Base-by-base conservation (phyloP, 2,329 filamentous ascomycete species). In the Apiospora kogelbergensis region DNA sequence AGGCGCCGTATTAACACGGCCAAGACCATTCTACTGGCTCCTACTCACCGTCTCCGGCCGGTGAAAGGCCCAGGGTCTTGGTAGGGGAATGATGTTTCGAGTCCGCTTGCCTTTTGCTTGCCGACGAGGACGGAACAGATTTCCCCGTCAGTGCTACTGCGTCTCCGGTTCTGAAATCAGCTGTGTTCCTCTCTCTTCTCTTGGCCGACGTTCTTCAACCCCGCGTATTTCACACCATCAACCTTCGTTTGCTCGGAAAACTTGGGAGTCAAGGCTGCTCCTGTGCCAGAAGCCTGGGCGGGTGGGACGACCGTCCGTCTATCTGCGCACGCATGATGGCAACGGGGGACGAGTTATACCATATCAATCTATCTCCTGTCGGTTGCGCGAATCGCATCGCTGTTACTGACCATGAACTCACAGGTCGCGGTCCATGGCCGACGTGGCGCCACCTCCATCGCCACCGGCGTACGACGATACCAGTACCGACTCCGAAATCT, bases 71-170 rank as follows among this genome's bases (percentile, higher is more conserved):
- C 68, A 65, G 63, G 63, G 40, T 65, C 41, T 44, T 67, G 48
- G 66, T 67, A 67, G 66, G 66, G 66, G 65, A 44, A 63, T 33
- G n/a, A 63, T 37, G 48, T 44, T 57, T 42, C 40, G 40, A 67
- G 66, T 67, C 66, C 66, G 66, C 48, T 30, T 67, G 66, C 66
- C 66, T 67, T 67, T 67, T 67, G 48, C 66, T 67, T 67, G 66
- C 66, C 66, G 66, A 60, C 48, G 24, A 67, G 22, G 66, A 67
- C 48, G 41, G 40, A 45, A 60, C 48, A 37, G 15, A 37, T 5
- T 67, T 44, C 7, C 37, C 48, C 66, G 48, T 45, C 48, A 67
- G 66, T 67, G 66, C 66, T 67, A 67, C 66, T 67, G 66, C 66
- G 66, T 40, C 22, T 63, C 40, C 30, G 40, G 37, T 22, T 44